Evolutionary conservation across 2,329 filamentous ascomycete genomes (phyloP), one percentile per base, ranked within the genome.

Genomic region (Calonectria multiphialidica): DNA sequence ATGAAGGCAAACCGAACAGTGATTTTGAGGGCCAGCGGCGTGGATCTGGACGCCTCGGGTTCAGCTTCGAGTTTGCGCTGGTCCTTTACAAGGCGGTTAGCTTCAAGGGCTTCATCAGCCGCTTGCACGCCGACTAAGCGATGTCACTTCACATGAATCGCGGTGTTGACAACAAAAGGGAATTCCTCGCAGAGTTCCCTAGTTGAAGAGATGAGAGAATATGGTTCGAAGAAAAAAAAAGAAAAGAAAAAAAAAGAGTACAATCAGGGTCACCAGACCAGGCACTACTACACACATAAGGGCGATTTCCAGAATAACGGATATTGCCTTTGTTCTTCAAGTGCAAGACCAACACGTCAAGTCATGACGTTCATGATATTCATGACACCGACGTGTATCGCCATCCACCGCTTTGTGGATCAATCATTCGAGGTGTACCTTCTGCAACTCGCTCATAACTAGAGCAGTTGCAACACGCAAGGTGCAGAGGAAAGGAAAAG

Each of bases 21-120:
- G 23, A 68, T 21, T 70, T 74, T 30, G 76, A 78, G 18, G 42
- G 25, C 0, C 75, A 76, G 53, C 28, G 7, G 28, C 42, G 21
- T 4, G 30, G 42, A 28, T 1, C 3, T 21, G 16, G 44, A 5
- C 35, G 21, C 35, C 21, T 28, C n/a, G 70, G 47, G 21, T 65
- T 65, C 42, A 57, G 63, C n/a, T 75, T 75, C 23, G 33, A 65
- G 1, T 45, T 61, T 7, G 74, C 70, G 4, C n/a, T 15, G 3
- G 13, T 21, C 37, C 28, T 70, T 21, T 40, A 50, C 40, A 16
- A 68, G 44, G 35, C 25, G 3, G 33, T 6, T 10, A 37, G 18
- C 15, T 10, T 35, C 13, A 53, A 23, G 30, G 21, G 45, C 18
- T 53, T 68, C 18, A 16, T 59, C 33, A 23, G n/a, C 53, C n/a